Percentiles rank a stretch among this genome's conserved stretches.
Evolutionary conservation across 2,329 filamentous ascomycete species (phyloP).

Genomic region (Byssothecium circinans): DNA sequence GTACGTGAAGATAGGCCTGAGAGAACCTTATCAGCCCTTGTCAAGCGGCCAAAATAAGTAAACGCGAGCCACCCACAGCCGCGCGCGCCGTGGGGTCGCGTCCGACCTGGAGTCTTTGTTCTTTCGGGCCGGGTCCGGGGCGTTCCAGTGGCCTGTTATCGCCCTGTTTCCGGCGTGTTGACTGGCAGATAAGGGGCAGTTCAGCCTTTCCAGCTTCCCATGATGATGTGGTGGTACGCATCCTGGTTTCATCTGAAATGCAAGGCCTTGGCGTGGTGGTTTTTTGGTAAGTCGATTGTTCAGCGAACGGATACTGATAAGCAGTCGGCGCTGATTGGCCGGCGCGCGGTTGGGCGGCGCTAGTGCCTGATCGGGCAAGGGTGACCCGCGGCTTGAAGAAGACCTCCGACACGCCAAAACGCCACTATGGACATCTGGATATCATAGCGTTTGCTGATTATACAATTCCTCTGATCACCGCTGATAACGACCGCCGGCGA

Average conservation of each 20-base stretch:
- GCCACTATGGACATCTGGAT: neutral
- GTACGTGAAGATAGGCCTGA: slow-evolving; percentile 27
- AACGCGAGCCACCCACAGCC: slow-evolving; percentile 35
- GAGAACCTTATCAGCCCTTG: slow-evolving; percentile 45
- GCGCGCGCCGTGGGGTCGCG: slow-evolving; percentile 42
- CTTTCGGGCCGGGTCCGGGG: slow-evolving; percentile 28
- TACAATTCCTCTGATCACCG: neutral
- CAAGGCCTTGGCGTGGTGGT: slow-evolving; percentile 35
- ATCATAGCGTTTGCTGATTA: neutral
- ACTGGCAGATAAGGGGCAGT: slow-evolving; percentile 1
- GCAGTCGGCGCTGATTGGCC: slow-evolving; percentile 15
- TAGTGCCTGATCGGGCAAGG: slow-evolving; percentile 1
- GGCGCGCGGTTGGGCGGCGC: slow-evolving; percentile 3
- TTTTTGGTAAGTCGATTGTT: slow-evolving; percentile 21
- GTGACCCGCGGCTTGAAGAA: neutral
- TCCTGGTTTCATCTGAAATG: slow-evolving; percentile 22
- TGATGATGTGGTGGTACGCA: neutral
- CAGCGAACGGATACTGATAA: slow-evolving; percentile 20
- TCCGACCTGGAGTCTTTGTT: slow-evolving; percentile 39
- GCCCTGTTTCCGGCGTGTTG: slow-evolving; percentile 6
- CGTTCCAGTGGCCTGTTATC: slow-evolving; percentile 24
- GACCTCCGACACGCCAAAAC: neutral
- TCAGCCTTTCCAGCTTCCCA: neutral
- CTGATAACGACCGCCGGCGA: neutral
- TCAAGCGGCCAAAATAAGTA: slow-evolving; percentile 41